Evolutionary conservation across 2,329 filamentous ascomycete species (phyloP).

Genomic region (Trematosphaeria pertusa): DNA sequence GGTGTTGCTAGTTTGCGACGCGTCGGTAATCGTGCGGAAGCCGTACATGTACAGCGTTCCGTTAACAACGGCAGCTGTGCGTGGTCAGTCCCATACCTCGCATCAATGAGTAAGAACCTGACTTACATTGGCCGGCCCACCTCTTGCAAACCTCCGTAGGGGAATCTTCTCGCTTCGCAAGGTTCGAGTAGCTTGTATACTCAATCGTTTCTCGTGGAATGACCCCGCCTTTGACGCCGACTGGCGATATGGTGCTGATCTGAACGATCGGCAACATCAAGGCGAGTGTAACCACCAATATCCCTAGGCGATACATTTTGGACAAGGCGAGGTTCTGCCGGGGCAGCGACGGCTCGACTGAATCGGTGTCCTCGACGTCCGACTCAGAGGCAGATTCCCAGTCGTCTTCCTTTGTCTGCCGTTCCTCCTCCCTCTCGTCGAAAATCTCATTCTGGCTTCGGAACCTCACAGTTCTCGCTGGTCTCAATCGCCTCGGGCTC

Average conservation of each 20-base stretch:
- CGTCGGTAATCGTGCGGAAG: constrained; percentile 66
- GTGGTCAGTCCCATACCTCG: constrained; percentile 9
- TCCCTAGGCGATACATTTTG: constrained; percentile 35
- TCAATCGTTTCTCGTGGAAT: constrained; percentile 32
- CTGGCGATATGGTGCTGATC: constrained; percentile 29
- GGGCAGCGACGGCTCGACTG: constrained; percentile 7
- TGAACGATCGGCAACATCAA: constrained; percentile 43
- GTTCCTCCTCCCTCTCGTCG: constrained; percentile 17
- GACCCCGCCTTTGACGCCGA: constrained; percentile 35
- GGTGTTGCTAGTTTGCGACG: constrained; percentile 66
- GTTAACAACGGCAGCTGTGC: constrained; percentile 69
- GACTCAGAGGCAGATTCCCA: constrained; percentile 38
- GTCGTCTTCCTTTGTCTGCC: constrained; percentile 25
- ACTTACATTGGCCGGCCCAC: constrained; percentile 44
- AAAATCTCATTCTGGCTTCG: constrained; percentile 40
- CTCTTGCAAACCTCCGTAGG: constrained; percentile 45
- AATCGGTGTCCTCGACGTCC: constrained; percentile 22
- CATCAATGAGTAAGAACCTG: background rate
- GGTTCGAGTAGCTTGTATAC: constrained; percentile 16
- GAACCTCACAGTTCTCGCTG: constrained; percentile 40
- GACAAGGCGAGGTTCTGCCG: constrained; percentile 20
- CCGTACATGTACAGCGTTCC: constrained; percentile 80
- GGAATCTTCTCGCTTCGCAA: constrained; percentile 39
- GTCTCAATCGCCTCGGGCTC: constrained; percentile 29
- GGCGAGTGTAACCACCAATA: constrained; percentile 39